phyloP scores from a whole-genome alignment of 2,329 filamentous ascomycete genomes.

The Penicillium sp. region DNA sequence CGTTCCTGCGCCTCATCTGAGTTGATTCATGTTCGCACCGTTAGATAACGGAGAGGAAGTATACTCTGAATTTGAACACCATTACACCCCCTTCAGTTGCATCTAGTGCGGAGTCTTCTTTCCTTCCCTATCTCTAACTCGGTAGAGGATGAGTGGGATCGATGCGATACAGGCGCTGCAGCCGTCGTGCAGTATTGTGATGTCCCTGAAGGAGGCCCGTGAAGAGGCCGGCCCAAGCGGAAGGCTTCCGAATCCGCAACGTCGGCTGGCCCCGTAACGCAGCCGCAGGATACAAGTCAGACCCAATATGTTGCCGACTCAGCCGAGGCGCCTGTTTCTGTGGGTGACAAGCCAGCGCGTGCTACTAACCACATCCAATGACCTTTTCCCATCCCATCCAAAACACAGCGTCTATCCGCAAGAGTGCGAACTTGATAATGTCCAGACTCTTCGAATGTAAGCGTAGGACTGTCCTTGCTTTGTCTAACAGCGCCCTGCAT shows the following conservation, averaged over 20 bases:
- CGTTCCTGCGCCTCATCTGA: too few relatives aligned
- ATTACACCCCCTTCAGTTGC: conserved; percentile 14
- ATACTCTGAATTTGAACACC: too few relatives aligned
- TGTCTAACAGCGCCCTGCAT: too few relatives aligned
- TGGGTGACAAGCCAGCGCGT: conserved; percentile 6
- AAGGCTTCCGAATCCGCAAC: conserved; percentile 5
- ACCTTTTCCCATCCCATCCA: too few relatives aligned
- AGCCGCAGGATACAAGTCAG: not conserved
- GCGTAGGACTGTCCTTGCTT: too few relatives aligned
- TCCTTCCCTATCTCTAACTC: conserved; percentile 22
- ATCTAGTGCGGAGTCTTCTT: conserved; percentile 20
- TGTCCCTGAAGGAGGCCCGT: conserved; percentile 23
- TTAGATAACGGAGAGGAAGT: too few relatives aligned
- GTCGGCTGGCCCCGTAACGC: conserved; percentile 5
- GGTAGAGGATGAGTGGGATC: conserved; percentile 23
- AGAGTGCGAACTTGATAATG: too few relatives aligned
- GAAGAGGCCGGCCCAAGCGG: conserved; percentile 14
- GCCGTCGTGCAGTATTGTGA: conserved; percentile 21
- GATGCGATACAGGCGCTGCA: conserved; percentile 15
- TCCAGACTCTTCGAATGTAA: too few relatives aligned
- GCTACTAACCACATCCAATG: too few relatives aligned
- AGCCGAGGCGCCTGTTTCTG: conserved; percentile 3
- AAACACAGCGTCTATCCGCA: too few relatives aligned
- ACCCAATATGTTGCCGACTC: conserved; percentile 3
- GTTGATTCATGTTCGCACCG: too few relatives aligned